Base-by-base conservation (phyloP, 2,329 filamentous ascomycete species). In the Phymatotrichopsis omnivora region DNA sequence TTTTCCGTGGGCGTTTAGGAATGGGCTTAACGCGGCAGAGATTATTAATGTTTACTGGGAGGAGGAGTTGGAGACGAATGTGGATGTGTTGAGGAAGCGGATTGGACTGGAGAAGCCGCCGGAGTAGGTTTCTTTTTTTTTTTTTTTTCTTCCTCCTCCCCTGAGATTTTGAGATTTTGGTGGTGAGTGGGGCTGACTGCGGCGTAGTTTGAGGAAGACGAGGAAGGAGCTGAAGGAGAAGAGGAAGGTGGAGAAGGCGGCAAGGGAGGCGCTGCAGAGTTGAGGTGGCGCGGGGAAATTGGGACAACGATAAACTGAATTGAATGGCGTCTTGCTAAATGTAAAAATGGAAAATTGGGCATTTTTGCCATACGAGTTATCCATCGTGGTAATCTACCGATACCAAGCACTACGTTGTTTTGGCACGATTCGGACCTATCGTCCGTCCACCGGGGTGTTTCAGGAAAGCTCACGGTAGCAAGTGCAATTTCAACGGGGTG, bases 11-110 rank as follows among this genome's bases (percentile, higher is more conserved):
- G 91, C 91, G 27, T 65, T 95, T 33, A 69, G 75, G 42, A 96
- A 93, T 63, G 91, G 91, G 11, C 63, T 85, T 54, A 67, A 74
- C 44, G 74, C 78, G 36, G 76, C 82, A 58, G 84, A 93, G 60
- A 70, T 96, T 25, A 87, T 98, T 56, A 95, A 95, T 63, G 80
- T 98, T 1, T 98, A 94, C 62, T 98, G 91, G 91, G 91, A 98
- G 66, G 85, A 96, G 68, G 75, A 89, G 67, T 65, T 98, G 56
- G 80, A 87, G 67, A 83, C 78, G 46, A 80, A 93, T 63, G 84
- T 93, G 20, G 72, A 76, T 40, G 82, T 80, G 54, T 61, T 98
- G 62, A 74, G 91, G 54, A 63, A 60, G 4, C 73, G 86, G 61
- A 62, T 98, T 57, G 80, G 84, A 2, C 86, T 98, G 43, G 85